These are phyloP conservation scores for Zygoascus hellenicus DNA, from an alignment of 1,139 yeast species.

Conservation along the genomic window DNA sequence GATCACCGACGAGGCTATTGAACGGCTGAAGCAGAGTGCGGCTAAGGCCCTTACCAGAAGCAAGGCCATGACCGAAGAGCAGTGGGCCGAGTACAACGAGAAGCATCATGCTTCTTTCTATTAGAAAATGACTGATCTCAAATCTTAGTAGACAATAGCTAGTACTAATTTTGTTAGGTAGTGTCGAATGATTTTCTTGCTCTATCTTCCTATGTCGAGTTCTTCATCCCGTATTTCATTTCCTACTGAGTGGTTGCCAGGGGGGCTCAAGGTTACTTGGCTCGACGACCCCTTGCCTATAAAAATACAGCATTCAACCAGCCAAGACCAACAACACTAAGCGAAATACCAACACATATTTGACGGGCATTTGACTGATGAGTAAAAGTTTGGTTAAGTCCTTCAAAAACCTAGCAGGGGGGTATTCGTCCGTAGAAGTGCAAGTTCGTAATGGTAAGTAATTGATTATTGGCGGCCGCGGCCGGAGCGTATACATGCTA, in stretches of 20 bases:
- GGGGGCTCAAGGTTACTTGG: too few species aligned
- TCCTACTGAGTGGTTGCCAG: too few species aligned
- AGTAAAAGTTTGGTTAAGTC: constrained; percentile 67
- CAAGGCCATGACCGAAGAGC: constrained; percentile 8
- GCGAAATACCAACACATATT: too few species aligned
- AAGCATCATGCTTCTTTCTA: background rate
- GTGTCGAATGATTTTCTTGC: too few species aligned
- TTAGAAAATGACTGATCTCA: too few species aligned
- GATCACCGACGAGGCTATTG: constrained; percentile 59
- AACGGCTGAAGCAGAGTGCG: constrained; percentile 55
- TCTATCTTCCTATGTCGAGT: too few species aligned
- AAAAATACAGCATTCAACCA: too few species aligned
- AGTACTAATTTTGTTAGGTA: too few species aligned
- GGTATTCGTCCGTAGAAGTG: constrained; percentile 80
- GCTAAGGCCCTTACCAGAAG: constrained; percentile 43
- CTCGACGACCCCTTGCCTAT: too few species aligned
- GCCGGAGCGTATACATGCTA: background rate
- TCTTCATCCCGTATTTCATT: too few species aligned
- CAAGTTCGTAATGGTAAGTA: constrained; percentile 59
- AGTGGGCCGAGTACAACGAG: constrained; percentile 1
- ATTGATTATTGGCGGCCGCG: background rate
- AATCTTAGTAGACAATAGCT: too few species aligned
- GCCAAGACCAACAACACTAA: too few species aligned
- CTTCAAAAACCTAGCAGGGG: constrained; percentile 86
- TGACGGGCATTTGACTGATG: background rate